Base-by-base conservation (phyloP, 345 rosid genomes). In the Schrenkiella parvula region DNA sequence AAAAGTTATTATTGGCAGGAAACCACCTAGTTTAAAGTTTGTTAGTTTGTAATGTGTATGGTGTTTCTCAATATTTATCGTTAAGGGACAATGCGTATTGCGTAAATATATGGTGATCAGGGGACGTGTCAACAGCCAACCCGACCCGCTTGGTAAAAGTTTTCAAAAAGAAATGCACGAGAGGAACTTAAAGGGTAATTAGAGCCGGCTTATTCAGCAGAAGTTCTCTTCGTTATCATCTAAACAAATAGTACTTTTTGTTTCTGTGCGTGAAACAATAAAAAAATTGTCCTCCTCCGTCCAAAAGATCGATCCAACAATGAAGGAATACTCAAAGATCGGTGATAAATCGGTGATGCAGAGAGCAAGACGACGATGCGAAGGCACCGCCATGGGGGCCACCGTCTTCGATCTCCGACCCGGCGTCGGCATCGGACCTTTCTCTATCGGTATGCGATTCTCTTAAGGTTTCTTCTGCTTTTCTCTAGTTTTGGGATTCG, bases 321-420 rank as follows among this genome's bases (percentile, higher is more conserved):
- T 70, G 75, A 63, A 60, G 53, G 80, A 76, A 55, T 70, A 70
- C 80, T 70, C 71, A 17, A 70, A 76, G 46, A 21, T 64, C 54
- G 80, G 71, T 15, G 79, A 64, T 10, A 62, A 69, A 47, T 2
- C 21, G 11, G 32, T 31, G 91, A 68, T 78, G 87, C 95, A 83
- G 85, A 83, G 93, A 65, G 80, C 88, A 8, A 73, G 88, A 29
- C 86, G 91, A 58, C 95, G 96, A 55, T 91, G 89, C 70, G 99
- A 95, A 81, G 96, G 99, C 79, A 88, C 97, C 7, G 97, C 99
- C 69, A 93, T 91, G 96, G 97, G 99, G 53, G 89, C 89, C 73
- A 88, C 91, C 74, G 89, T 83, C 25, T 89, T 95, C 82, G 99
- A 95, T 82, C 97, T 95, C 81, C 90, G 87, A 0, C 97, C 97